These are phyloP conservation scores for Xylaria sp. DNA, from an alignment of 2,329 filamentous ascomycete species.

Conservation along the genomic window DNA sequence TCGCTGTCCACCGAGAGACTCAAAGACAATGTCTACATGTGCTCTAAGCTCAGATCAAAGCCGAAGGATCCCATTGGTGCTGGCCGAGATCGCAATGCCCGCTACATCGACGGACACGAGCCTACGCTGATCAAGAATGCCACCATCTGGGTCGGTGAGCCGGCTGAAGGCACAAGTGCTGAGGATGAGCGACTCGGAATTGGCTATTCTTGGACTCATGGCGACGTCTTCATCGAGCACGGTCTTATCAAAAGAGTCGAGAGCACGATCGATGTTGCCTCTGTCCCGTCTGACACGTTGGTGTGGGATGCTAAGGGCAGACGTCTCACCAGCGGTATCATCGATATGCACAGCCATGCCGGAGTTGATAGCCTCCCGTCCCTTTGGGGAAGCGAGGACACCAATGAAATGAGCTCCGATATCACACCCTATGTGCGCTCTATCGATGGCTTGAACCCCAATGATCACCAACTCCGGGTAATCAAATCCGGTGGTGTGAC, in stretches of 20 bases:
- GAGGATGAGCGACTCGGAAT: constrained; percentile 53
- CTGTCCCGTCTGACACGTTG: constrained; percentile 43
- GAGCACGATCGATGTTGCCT: constrained; percentile 25
- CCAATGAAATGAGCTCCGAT: constrained; percentile 58
- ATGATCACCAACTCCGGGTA: constrained; percentile 59
- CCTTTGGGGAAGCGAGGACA: constrained; percentile 51
- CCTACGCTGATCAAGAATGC: constrained; percentile 62
- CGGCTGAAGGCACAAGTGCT: constrained; percentile 44
- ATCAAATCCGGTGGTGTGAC: constrained; percentile 72
- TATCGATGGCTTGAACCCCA: constrained; percentile 58
- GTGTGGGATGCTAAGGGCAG: constrained; percentile 56
- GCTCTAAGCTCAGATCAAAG: constrained; percentile 48
- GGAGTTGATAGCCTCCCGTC: constrained; percentile 54
- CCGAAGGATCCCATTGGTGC: constrained; percentile 51
- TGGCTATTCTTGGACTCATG: constrained; percentile 54
- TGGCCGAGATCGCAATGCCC: constrained; percentile 55
- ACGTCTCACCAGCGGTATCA: constrained; percentile 59
- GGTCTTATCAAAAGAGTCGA: constrained; percentile 56
- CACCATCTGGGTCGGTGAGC: constrained; percentile 61
- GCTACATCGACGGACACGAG: constrained; percentile 53
- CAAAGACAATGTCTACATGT: constrained; percentile 49
- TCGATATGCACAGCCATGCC: constrained; percentile 68
- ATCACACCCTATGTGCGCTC: constrained; percentile 64
- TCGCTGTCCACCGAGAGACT: constrained; percentile 49
- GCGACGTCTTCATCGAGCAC: constrained; percentile 57